phyloP scores from a whole-genome alignment of 176 grass and related monocot genomes.

The Metroxylon sagu region DNA sequence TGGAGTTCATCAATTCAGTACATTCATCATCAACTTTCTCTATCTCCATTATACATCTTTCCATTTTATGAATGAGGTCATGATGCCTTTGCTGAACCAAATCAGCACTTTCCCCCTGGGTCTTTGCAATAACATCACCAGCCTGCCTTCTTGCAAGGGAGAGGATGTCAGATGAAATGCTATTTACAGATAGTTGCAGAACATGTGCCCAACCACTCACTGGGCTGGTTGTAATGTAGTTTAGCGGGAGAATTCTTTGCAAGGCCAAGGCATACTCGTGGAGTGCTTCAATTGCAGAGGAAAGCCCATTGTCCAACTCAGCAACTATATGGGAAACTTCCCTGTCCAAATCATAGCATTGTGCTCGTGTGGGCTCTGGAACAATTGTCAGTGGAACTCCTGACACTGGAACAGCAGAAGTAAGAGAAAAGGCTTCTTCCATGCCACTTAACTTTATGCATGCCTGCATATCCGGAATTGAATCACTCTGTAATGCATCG shows the following conservation, averaged over 20 bases:
- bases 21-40: slow-evolving; percentile 57
- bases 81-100: slow-evolving; percentile 62
- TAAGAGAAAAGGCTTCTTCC: slow-evolving; percentile 67
- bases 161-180: slow-evolving; percentile 66
- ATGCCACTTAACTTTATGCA: slow-evolving; percentile 38
- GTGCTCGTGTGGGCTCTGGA: slow-evolving; percentile 78
- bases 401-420: slow-evolving; percentile 63
- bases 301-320: slow-evolving; percentile 69
- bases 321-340: slow-evolving; percentile 70
- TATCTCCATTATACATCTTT: slow-evolving; percentile 55
- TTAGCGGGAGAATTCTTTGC: slow-evolving; percentile 71
- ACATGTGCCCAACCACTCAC: slow-evolving; percentile 82
- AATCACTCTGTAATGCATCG: slow-evolving; percentile 55
- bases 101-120: slow-evolving; percentile 61
- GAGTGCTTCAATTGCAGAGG: slow-evolving; percentile 54
- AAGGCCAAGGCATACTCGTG: slow-evolving; percentile 64
- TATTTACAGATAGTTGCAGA: slow-evolving; percentile 76
- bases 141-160: slow-evolving; percentile 70
- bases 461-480: slow-evolving; percentile 33
- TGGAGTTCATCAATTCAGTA: slow-evolving; percentile 78
- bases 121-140: slow-evolving; percentile 73
- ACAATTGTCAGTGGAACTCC: slow-evolving; percentile 88
- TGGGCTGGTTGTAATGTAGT: slow-evolving; percentile 74
- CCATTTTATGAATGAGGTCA: slow-evolving; percentile 76
- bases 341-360: slow-evolving; percentile 82